Base-by-base conservation (phyloP, 768 basidiomycete genomes). In the Zangia roseola region DNA sequence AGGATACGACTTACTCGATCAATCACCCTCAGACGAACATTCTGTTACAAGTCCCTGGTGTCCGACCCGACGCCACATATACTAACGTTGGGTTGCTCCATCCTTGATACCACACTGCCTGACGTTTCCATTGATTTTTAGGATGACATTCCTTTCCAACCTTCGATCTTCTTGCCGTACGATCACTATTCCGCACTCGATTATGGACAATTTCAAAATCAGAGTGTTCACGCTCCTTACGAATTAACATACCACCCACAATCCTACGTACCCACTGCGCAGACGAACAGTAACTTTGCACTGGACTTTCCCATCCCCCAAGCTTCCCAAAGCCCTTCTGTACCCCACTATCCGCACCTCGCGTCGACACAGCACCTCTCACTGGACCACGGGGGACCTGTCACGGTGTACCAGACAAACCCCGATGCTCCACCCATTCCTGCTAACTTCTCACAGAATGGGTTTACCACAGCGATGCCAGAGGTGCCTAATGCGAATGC, bases 391-490 rank as follows among this genome's bases (percentile, higher is more conserved):
- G 40, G 21, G 10, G 36, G 23, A 26, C 45, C 41, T 50, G 19
- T n/a, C n/a, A n/a, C n/a, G n/a, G n/a, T 48, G 43, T 39, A 42
- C 19, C 33, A 19, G 28, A 12, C 17, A 7, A 40, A 40, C 17
- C 13, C 33, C 3, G 33, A 17, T 40, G 16, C 42, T 38, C 41
- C 23, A 16, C 52, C 26, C n/a, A 20, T 21, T 17, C 20, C 48
- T 41, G 43, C 33, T 26, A 40, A 31, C 34, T 31, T 24, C 35
- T 21, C 30, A 35, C 36, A 26, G 17, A 25, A 30, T 17, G 42
- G 30, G 21, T 40, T 35, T 30, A 38, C 19, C 54, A 60, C 62
- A 46, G 51, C 40, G 40, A 54, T 16, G 8, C 8, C 13, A 7
- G 43, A 39, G 14, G 24, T 47, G n/a, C 28, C 42, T 38, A 38